phyloP scores from a whole-genome alignment of 345 rosid genomes.

The Murraya paniculata region DNA sequence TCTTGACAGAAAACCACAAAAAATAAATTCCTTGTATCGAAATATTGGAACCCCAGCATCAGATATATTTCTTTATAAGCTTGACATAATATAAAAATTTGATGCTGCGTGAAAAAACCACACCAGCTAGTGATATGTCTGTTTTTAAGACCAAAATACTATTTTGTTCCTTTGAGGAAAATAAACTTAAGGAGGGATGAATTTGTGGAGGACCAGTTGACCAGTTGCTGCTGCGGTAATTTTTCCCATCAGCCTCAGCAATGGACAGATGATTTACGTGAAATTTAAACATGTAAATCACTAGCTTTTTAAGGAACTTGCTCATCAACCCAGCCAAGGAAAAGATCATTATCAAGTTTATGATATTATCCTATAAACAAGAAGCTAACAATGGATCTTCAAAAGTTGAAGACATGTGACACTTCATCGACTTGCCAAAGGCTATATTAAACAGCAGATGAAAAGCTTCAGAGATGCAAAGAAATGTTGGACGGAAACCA shows the following conservation, averaged over 20 bases:
- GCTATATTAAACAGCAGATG: not conserved
- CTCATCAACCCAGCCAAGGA: not conserved
- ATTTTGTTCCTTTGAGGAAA: not conserved
- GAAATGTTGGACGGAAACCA: conserved; percentile 8
- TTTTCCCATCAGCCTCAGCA: not conserved
- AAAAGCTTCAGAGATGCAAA: not conserved
- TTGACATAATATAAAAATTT: not conserved
- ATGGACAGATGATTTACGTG: not conserved
- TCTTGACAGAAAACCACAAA: not conserved
- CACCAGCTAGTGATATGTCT: not conserved
- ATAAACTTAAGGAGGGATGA: not conserved
- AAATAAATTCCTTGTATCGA: not conserved
- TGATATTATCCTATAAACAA: not conserved
- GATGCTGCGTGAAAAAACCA: not conserved
- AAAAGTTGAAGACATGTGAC: not conserved
- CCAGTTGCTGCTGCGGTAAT: not conserved
- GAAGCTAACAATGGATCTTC: not conserved
- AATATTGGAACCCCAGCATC: not conserved
- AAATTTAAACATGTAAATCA: not conserved
- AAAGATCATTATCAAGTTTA: not conserved
- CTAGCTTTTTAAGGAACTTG: not conserved
- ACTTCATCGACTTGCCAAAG: not conserved
- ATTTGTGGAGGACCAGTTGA: not conserved
- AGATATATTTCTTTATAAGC: not conserved
- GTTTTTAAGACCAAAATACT: not conserved